Base-by-base conservation (phyloP, 306 rosid species). In the Sicyos edulis region DNA sequence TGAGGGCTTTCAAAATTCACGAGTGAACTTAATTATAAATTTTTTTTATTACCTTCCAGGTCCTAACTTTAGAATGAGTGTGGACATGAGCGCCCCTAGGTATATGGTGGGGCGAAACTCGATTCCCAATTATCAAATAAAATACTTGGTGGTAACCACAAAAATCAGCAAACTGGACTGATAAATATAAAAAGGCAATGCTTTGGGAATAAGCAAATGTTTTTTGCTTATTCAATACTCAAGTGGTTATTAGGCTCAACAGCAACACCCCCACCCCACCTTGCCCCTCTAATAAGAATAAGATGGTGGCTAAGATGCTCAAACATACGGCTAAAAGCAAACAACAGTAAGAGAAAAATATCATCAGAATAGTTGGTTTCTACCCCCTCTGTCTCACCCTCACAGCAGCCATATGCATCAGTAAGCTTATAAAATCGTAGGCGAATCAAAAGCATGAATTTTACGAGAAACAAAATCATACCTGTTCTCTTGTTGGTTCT, bases 121-220 rank as follows among this genome's bases (percentile, higher is more conserved):
- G 44, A 37, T 37, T 37, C 7, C 8, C 44, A 1, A 8, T 37
- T 37, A 37, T 5, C 1, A 37, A 40, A 45, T 37, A 24, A 78
- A 32, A 32, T 32, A 5, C 71, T 74, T 74, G 74, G 45, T 51
- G 49, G 72, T 71, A 76, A 40, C 70, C 47, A 8, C 74, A 68
- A 69, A 50, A 78, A 86, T 82, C 77, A 86, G 86, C 56, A 68
- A 54, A 58, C 26, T 53, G 53, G 75, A 75, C 53, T 59, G 69
- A 58, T 7, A 54, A 7, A 73, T 78, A 73, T 64, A 42, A 72
- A 72, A 20, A 68, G 81, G 52, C 59, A 68, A 79, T 65, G 78
- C 96, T 90, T 92, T 62, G 76, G 81, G 79, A 72, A 77, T 55
- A 92, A 92, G 96, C 96, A 87, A 90, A 79, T 62, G 2, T 80